phyloP scores from a whole-genome alignment of 2,329 filamentous ascomycete genomes.

The Lasiodiplodia sp. region DNA sequence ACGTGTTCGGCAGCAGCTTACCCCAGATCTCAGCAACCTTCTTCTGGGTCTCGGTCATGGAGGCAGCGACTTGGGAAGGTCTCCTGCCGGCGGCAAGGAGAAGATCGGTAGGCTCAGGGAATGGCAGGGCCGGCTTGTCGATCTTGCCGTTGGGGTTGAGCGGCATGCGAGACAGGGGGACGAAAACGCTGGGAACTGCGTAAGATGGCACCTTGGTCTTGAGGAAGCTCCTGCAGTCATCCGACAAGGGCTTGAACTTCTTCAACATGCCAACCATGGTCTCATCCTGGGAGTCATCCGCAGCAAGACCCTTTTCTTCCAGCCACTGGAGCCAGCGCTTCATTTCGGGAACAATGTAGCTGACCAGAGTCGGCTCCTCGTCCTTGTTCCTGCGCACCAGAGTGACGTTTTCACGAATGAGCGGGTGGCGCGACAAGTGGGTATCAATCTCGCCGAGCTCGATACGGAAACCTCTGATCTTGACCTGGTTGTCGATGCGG shows the following conservation, averaged over 20 bases:
- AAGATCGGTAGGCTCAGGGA: constrained; percentile 76
- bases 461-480: constrained; percentile 94
- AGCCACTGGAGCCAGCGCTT: constrained; percentile 76
- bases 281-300: constrained; percentile 50
- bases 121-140: constrained; percentile 79
- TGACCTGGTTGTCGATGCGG: constrained; percentile 87
- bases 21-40: constrained; percentile 77
- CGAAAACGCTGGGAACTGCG: constrained; percentile 77
- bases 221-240: constrained; percentile 71
- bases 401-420: constrained; percentile 86
- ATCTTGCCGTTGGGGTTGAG: constrained; percentile 86
- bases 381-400: constrained; percentile 82
- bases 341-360: constrained; percentile 86
- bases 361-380: constrained; percentile 86
- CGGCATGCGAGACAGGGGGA: constrained; percentile 75
- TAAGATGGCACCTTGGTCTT: constrained; percentile 76
- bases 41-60: constrained; percentile 66
- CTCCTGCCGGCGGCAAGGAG: constrained; percentile 62
- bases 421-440: constrained; percentile 74
- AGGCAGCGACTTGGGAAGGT: constrained; percentile 52
- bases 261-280: constrained; percentile 62
- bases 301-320: constrained; percentile 47
- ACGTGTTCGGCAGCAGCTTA: constrained; percentile 70
- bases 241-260: constrained; percentile 66
- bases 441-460: constrained; percentile 93